phyloP scores from a whole-genome alignment of 306 rosid species.

The Lathyrus oleraceus region DNA sequence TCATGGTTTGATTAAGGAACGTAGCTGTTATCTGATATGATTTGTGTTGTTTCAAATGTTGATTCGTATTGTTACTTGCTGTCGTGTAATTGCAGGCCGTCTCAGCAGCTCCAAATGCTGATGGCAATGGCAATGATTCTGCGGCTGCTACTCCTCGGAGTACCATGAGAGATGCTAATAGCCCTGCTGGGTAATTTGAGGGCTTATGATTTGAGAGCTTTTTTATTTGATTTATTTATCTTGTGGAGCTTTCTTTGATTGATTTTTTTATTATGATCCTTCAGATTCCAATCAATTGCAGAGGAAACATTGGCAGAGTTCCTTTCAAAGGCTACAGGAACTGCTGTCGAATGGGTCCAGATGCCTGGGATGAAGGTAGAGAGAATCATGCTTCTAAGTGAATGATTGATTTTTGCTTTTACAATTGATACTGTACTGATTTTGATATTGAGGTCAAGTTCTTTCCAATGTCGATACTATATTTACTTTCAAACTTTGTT shows the following conservation, averaged over 20 bases:
- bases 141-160: constrained; percentile 73
- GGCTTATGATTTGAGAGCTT: constrained; percentile 33
- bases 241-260: constrained; percentile 15
- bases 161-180: constrained; percentile 80
- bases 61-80: background rate
- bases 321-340: constrained; percentile 99
- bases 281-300: constrained; percentile 96
- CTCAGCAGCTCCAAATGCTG: constrained; percentile 63
- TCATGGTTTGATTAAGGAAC: background rate
- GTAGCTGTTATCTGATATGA: constrained; percentile 1
- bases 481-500: background rate
- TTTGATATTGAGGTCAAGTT: background rate
- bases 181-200: constrained; percentile 91
- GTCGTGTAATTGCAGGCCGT: constrained; percentile 44
- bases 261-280: background rate
- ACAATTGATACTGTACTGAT: constrained; percentile 14
- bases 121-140: constrained; percentile 80
- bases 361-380: constrained; percentile 99
- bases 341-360: constrained; percentile 99
- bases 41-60: constrained; percentile 6
- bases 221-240: background rate
- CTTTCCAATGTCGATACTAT: background rate
- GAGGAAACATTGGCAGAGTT: constrained; percentile 99
- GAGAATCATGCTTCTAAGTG: background rate
- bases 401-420: background rate